phyloP scores from a whole-genome alignment of 768 basidiomycete genomes.

The Russula vinacea region DNA sequence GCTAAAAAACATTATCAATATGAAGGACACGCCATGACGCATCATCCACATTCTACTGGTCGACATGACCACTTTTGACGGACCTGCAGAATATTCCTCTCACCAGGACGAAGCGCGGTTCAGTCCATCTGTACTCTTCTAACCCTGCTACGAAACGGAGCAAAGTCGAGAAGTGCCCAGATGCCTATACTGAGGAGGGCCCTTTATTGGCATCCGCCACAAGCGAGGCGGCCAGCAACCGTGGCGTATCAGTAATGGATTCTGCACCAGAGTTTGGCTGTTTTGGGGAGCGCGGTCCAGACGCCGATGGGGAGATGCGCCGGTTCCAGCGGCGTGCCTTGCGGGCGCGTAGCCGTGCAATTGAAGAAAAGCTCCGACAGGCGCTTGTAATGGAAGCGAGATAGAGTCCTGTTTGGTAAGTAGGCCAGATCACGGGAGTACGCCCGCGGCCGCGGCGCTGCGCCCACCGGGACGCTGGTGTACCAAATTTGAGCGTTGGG shows the following conservation, averaged over 20 bases:
- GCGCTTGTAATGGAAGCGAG: not conserved
- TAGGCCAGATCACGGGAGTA: no score
- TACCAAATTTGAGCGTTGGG: not conserved
- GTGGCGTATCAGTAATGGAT: not conserved
- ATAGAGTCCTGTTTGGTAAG: not conserved
- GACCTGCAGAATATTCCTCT: conserved; percentile 7
- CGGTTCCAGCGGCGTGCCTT: conserved; percentile 18
- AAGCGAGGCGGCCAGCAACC: not conserved
- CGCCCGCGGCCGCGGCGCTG: no score
- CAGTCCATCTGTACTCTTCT: not conserved
- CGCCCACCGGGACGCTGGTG: no score
- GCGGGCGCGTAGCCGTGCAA: conserved; percentile 14
- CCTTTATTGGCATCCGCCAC: not conserved
- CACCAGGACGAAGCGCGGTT: not conserved
- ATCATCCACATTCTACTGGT: not conserved
- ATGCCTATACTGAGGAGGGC: not conserved
- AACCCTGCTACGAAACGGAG: conserved; percentile 5
- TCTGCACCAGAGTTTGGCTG: not conserved
- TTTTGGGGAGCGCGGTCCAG: not conserved
- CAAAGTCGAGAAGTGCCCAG: conserved; percentile 5
- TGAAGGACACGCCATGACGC: not conserved
- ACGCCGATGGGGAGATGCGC: not conserved
- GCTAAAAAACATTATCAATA: no score
- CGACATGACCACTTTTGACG: not conserved
- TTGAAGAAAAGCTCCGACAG: conserved; percentile 18